These are phyloP conservation scores for Aspergillus pseudoglaucus DNA, from an alignment of 2,329 filamentous ascomycete genomes.

Conservation along the genomic window DNA sequence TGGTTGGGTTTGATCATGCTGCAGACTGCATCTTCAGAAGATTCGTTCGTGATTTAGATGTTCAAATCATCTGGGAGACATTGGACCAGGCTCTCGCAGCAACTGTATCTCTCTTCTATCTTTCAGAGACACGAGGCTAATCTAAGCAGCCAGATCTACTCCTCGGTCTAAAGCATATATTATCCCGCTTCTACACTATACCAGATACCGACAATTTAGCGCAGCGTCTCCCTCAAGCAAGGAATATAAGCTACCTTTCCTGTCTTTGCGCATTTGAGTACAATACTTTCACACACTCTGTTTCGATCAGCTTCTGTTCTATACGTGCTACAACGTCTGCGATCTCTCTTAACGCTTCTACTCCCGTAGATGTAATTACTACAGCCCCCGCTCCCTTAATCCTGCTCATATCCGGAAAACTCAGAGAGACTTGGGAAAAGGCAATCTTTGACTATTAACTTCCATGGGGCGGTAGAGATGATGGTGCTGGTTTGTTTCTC, in stretches of 20 bases:
- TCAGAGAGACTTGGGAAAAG: not conserved
- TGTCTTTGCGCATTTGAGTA: not conserved
- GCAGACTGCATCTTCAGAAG: not conserved
- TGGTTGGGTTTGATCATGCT: not conserved
- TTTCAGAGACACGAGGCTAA: not conserved
- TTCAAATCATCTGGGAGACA: not conserved
- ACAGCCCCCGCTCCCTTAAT: not conserved
- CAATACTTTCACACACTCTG: not conserved
- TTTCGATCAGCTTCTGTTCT: not conserved
- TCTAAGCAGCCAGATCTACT: not conserved
- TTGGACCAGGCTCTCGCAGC: not conserved
- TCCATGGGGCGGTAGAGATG: not conserved
- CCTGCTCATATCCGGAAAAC: not conserved
- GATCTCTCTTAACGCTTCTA: not conserved
- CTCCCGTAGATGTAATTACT: not conserved
- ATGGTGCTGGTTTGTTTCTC: not conserved
- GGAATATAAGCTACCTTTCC: not conserved
- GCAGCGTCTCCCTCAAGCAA: not conserved
- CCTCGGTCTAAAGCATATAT: not conserved
- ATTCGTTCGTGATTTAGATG: not conserved
- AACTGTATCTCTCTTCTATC: not conserved
- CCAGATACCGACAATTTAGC: not conserved
- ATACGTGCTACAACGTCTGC: not conserved
- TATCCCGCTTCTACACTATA: not conserved
- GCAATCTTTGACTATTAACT: not conserved